Percentiles rank a stretch among this genome's conserved stretches.
phyloP scores from a whole-genome alignment of 108 stramenopile species.

The Pseudonitzschia pungens region DNA sequence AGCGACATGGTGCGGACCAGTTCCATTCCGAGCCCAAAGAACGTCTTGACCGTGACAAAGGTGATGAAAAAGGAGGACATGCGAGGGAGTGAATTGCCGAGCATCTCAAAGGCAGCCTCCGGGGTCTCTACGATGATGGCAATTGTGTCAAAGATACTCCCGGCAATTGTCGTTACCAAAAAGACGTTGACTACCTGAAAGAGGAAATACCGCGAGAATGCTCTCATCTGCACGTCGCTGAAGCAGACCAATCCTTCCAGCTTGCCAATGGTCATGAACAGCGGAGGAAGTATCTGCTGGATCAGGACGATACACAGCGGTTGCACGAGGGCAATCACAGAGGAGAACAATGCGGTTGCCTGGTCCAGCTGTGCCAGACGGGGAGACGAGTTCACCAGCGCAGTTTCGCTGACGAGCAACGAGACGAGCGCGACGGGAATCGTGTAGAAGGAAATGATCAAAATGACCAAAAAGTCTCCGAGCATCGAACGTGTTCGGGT shows the following conservation, averaged over 20 bases:
- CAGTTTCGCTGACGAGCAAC: constrained; percentile 82
- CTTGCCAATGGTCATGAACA: constrained; percentile 74
- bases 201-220: constrained; percentile 89
- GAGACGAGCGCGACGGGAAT: constrained; percentile 84
- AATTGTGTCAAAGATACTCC: constrained; percentile 86
- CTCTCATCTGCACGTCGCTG: constrained; percentile 82
- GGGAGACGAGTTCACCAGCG: constrained; percentile 76
- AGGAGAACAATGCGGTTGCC: constrained; percentile 76
- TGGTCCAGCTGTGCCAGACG: constrained; percentile 75
- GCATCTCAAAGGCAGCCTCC: constrained; percentile 81
- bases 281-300: constrained; percentile 82
- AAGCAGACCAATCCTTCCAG: constrained; percentile 81
- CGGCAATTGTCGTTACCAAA: constrained; percentile 90
- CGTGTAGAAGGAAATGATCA: constrained; percentile 81
- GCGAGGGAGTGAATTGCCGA: constrained; percentile 86
- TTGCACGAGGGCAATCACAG: constrained; percentile 81
- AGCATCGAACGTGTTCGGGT: constrained; percentile 66
- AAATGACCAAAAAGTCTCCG: constrained; percentile 72
- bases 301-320: constrained; percentile 80
- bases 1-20: constrained; percentile 72
- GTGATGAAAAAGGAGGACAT: constrained; percentile 89
- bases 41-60: constrained; percentile 87
- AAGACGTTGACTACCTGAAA: constrained; percentile 90
- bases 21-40: constrained; percentile 82
- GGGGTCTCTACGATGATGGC: constrained; percentile 84